Base-by-base conservation (phyloP, 2,329 filamentous ascomycete species). In the Erysiphe pulchra region DNA sequence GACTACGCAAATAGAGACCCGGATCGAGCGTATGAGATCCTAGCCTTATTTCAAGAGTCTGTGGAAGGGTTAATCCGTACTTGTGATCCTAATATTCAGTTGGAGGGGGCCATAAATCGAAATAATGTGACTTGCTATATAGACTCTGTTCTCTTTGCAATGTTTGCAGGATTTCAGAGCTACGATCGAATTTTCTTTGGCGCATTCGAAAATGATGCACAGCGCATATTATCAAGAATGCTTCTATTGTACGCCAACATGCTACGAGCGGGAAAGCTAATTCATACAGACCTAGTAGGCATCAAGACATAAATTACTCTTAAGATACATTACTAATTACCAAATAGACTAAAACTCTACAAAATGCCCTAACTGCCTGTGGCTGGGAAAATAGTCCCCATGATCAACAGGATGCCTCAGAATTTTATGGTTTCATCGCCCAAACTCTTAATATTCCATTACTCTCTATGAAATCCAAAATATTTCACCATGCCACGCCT, bases 341-440 rank as follows among this genome's bases (percentile, higher is more conserved):
- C 17, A 24, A 43, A 28, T 54, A 87, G 80, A 92, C 83, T 8
- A 72, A 80, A 59, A 68, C 84, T 51, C 69, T 98, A 13, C 86
- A 94, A 61, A 74, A 87, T 37, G 69, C 84, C 10, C 62, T 95
- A 36, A 77, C 79, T 16, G 78, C 77, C 45, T 94, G 86, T 58
- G 90, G 87, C 4, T 95, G 90, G 90, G 85, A 92, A 47, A 86
- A 86, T 42, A 70, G 71, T 18, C 62, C 71, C 47, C 58, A 82
- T n/a, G 71, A 77, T 53, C 90, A 95, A 57, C 90, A 98, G 61
- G 90, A 98, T 60, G 83, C 84, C 0, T 94, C 90, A 0, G 90
- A 98, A 61, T 86, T 86, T 1, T 95, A 95, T 58, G 82, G 78
- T 0, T 94, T 94, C 59, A 85, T 98, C 51, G 93, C 87, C 0